Evolutionary conservation across 257 asterid genomes (phyloP), one percentile per base, ranked within the genome.

Genomic region (Phtheirospermum japonicum): DNA sequence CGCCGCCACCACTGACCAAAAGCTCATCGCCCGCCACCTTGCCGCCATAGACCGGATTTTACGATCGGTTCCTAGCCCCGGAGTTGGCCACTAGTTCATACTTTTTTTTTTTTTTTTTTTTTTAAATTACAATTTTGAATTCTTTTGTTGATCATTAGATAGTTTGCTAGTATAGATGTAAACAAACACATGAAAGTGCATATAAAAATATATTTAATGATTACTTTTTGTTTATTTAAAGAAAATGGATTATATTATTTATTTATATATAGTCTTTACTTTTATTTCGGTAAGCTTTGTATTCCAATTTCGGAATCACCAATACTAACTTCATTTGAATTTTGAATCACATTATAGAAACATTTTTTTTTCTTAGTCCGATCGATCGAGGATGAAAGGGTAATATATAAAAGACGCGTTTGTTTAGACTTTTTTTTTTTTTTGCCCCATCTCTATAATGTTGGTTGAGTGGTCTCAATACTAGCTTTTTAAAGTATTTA

Each of bases 11-110:
- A 39, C 62, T n/a, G 75, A 68, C n/a, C 73, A 76, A 9, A 73
- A 74, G 67, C 63, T 77, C 73, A 51, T 84, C 62, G 69, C 73
- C 82, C 80, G 83, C 66, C 93, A 84, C 74, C 82, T 82, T 5
- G 67, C 77, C 11, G 81, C 71, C 62, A 7, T 71, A 26, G 86
- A 79, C 26, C 77, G 95, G 76, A 66, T 74, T 57, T 84, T 87
- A 49, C 78, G 79, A 39, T 87, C 95, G 12, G 93, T 87, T 26
- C 95, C 93, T 2, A 87, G 95, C 73, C 92, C 95, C 48, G 93
- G 90, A 8, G 75, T 77, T 0, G 95, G 95, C 66, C 82, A 86
- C 59, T 80, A 74, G 61, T 48, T 32, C 2, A 46, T 5, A 46
- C 11, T 4, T 12, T 13, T 45, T 13, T 45, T n/a, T 45, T 6